Conservation (phyloP, 1,139 yeast species). For the Kodamaea sp. region DNA sequence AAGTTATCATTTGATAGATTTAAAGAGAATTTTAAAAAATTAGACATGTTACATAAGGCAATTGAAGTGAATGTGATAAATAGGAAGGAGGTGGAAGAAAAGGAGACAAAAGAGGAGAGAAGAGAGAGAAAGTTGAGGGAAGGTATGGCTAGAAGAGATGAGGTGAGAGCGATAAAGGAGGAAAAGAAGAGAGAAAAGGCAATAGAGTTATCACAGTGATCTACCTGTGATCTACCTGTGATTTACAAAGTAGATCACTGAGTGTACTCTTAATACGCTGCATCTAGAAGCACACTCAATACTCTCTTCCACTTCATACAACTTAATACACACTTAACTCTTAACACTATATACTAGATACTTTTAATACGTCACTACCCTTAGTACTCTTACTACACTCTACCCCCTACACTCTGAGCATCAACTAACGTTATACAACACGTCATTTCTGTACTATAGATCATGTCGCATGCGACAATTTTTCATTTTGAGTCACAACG, state of each 20-base stretch:
- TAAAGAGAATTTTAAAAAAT: constrained; percentile 55
- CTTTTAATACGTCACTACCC: too few species aligned
- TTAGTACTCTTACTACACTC: too few species aligned
- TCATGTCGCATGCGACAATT: neutral
- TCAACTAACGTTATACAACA: too few species aligned
- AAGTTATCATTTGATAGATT: constrained; percentile 56
- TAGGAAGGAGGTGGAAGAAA: constrained; percentile 4
- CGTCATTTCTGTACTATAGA: too few species aligned
- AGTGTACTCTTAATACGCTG: too few species aligned
- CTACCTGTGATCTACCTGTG: neutral
- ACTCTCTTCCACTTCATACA: too few species aligned
- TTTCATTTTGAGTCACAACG: neutral
- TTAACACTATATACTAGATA: too few species aligned
- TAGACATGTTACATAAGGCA: constrained; percentile 44
- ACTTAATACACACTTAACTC: too few species aligned
- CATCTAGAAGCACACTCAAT: too few species aligned
- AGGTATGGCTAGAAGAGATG: constrained; percentile 53
- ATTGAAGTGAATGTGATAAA: constrained; percentile 29
- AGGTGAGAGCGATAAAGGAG: constrained; percentile 20
- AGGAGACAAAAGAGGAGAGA: constrained; percentile 50
- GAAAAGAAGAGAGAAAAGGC: constrained; percentile 15
- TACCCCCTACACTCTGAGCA: too few species aligned
- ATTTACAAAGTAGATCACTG: too few species aligned
- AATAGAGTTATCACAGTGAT: too few species aligned
- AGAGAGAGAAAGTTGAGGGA: constrained; percentile 55